A percentile compares a stretch with the other conserved stretches of the same genome.
phyloP scores from a whole-genome alignment of 2,329 filamentous ascomycete genomes.

The Akanthomyces lecanii region DNA sequence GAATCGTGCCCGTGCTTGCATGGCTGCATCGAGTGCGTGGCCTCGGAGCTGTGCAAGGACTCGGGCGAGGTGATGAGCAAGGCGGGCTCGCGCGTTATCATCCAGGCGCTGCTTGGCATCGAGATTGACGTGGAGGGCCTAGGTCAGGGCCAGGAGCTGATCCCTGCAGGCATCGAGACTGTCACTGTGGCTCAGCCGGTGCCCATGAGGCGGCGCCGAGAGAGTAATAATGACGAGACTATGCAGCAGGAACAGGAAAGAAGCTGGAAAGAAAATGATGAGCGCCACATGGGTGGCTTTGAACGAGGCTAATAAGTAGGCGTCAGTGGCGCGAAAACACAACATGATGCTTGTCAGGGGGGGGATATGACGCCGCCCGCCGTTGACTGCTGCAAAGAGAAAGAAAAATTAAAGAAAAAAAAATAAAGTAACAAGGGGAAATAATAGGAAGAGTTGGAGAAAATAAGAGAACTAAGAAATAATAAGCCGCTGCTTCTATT shows the following conservation, averaged over 20 bases:
- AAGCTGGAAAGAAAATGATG: conserved; percentile 25
- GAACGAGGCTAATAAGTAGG: conserved; percentile 20
- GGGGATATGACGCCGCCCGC: too few species aligned
- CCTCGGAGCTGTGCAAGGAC: conserved; percentile 77
- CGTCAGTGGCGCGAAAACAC: neutral
- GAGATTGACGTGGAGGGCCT: conserved; percentile 79
- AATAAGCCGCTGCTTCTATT: too few species aligned
- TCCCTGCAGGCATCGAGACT: conserved; percentile 74
- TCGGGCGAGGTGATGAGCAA: conserved; percentile 93
- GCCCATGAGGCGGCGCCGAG: conserved; percentile 29
- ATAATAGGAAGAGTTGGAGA: too few species aligned
- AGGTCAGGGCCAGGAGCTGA: conserved; percentile 77
- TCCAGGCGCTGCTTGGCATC: conserved; percentile 69
- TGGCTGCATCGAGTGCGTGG: conserved; percentile 89
- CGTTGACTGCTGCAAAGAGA: too few species aligned
- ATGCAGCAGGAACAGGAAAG: conserved; percentile 19
- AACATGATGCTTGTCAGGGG: neutral
- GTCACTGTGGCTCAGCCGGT: conserved; percentile 71
- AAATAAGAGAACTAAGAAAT: too few species aligned
- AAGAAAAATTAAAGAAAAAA: too few species aligned
- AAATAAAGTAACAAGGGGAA: too few species aligned
- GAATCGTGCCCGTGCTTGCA: conserved; percentile 70
- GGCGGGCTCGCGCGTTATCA: conserved; percentile 74
- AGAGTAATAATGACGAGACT: conserved; percentile 6
- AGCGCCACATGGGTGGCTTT: conserved; percentile 24